These are phyloP conservation scores for Suillus hirtellus DNA, from an alignment of 768 basidiomycete species.

Conservation along the genomic window DNA sequence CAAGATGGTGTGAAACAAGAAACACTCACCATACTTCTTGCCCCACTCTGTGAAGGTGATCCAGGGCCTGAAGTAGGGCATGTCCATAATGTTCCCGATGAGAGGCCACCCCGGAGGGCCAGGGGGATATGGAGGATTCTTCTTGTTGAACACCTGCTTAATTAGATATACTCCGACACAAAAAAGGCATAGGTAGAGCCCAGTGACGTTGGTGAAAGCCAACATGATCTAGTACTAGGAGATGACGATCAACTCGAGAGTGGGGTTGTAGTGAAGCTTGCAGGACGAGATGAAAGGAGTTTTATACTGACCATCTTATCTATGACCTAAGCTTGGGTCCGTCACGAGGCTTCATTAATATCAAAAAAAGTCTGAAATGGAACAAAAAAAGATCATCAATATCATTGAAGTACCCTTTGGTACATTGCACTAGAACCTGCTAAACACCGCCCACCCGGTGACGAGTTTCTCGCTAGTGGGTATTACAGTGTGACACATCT, in stretches of 20 bases:
- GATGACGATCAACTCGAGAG: not conserved
- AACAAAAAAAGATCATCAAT: too few species aligned
- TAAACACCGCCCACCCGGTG: too few species aligned
- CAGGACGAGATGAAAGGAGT: not conserved
- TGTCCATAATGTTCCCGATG: conserved; percentile 49
- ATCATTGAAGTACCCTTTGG: too few species aligned
- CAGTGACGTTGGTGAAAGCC: conserved; percentile 22
- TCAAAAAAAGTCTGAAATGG: too few species aligned
- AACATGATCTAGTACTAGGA: conserved; percentile 6
- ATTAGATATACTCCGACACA: conserved; percentile 30
- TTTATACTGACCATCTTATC: too few species aligned
- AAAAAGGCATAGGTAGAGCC: conserved; percentile 35
- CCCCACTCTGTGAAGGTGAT: conserved; percentile 47
- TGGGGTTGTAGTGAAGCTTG: not conserved
- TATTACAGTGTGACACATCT: too few species aligned
- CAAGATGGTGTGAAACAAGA: not conserved
- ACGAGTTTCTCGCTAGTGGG: too few species aligned
- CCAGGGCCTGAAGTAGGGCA: conserved; percentile 49
- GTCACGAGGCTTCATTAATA: too few species aligned
- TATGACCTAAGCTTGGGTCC: too few species aligned
- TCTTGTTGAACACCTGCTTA: conserved; percentile 24
- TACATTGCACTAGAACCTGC: too few species aligned
- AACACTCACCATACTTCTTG: conserved; percentile 40
- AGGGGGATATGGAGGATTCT: conserved; percentile 38
- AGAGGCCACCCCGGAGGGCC: conserved; percentile 47